Percentiles rank a stretch among this genome's conserved stretches.
These are phyloP conservation scores for Maudiozyma saulgeensis DNA, from an alignment of 805 yeast species.

Conservation along the genomic window DNA sequence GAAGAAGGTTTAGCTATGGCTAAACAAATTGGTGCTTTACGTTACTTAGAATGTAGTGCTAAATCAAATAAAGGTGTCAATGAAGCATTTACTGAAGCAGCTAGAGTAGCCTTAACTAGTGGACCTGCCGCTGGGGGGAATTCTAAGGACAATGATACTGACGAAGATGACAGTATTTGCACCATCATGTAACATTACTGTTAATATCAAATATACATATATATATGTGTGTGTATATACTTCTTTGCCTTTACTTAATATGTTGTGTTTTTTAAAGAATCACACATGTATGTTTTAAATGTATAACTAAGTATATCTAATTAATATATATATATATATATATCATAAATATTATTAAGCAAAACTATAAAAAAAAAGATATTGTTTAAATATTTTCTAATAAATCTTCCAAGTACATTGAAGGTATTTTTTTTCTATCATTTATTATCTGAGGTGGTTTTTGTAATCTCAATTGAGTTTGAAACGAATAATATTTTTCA, in stretches of 20 bases:
- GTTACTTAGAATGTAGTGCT: constrained; percentile 95
- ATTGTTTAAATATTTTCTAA: constrained; percentile 3
- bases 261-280: background rate
- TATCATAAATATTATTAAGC: background rate
- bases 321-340: background rate
- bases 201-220: background rate
- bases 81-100: constrained; percentile 97
- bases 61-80: constrained; percentile 96
- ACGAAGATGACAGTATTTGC: constrained; percentile 29
- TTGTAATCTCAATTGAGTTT: background rate
- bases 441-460: background rate
- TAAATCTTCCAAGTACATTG: constrained; percentile 18
- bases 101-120: constrained; percentile 89
- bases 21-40: constrained; percentile 82
- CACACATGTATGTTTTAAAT: background rate
- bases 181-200: constrained; percentile 30
- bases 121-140: constrained; percentile 66
- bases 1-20: constrained; percentile 94
- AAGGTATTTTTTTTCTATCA: constrained; percentile 11
- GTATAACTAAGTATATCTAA: background rate
- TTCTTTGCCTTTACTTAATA: too few relatives aligned
- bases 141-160: constrained; percentile 10
- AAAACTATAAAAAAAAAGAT: too few relatives aligned
- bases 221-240: too few relatives aligned
- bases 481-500: background rate